Evolutionary conservation across 2,329 filamentous ascomycete species (phyloP).

Genomic region (Pseudogymnoascus sp.): DNA sequence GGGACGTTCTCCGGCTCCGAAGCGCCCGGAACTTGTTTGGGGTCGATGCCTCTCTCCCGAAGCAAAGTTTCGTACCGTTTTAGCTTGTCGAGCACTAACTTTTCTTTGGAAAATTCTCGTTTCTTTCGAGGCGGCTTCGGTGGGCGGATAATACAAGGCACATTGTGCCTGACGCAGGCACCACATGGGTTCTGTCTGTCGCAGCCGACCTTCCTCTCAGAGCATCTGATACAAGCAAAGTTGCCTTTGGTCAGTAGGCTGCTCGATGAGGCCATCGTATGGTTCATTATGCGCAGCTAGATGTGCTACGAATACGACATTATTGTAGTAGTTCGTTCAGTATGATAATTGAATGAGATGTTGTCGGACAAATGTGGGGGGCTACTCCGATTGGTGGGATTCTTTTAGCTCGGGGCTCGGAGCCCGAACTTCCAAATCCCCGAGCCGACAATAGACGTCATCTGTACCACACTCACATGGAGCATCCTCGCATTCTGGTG

Average conservation of each 20-base stretch:
- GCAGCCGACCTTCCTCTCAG: constrained; percentile 34
- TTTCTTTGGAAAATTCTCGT: constrained; percentile 11
- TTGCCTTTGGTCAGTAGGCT: neutral
- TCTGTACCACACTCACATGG: neutral
- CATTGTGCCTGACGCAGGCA: constrained; percentile 32
- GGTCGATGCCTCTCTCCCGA: constrained; percentile 18
- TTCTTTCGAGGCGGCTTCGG: constrained; percentile 11
- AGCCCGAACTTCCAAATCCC: constrained; percentile 9
- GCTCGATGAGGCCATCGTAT: neutral
- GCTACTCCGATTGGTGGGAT: constrained; percentile 5
- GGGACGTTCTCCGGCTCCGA: constrained; percentile 11
- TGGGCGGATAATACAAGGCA: constrained; percentile 10
- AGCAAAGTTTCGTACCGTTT: constrained; percentile 17
- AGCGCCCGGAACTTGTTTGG: constrained; percentile 10
- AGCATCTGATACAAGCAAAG: constrained; percentile 11
- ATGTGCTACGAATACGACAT: neutral
- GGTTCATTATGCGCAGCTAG: neutral
- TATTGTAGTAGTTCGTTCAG: neutral
- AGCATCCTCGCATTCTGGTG: neutral
- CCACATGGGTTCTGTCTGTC: constrained; percentile 34
- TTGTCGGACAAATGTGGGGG: neutral
- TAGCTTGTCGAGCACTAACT: constrained; percentile 11
- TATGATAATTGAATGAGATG: neutral
- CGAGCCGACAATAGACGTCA: neutral
- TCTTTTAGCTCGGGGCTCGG: neutral